phyloP scores from a whole-genome alignment of 352 stramenopile genomes.

The Phytopythium mirpurense region DNA sequence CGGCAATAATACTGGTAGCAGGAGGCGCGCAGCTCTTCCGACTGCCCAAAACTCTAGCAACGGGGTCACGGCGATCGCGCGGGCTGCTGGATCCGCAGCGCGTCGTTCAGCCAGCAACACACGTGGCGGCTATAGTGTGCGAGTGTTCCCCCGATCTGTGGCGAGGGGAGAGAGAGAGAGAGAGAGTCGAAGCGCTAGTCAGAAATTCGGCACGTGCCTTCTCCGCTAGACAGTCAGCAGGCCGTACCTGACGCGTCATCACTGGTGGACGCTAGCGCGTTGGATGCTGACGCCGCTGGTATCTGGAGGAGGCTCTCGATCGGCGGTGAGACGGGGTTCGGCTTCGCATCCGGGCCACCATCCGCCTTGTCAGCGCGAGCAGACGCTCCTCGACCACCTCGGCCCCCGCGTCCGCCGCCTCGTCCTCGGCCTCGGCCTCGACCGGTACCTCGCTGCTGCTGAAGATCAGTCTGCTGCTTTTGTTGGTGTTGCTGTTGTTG shows the following conservation, averaged over 20 bases:
- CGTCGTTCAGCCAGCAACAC: not conserved
- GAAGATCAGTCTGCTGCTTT: not conserved
- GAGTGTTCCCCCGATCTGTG: not conserved
- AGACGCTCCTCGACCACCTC: slow-evolving; percentile 8
- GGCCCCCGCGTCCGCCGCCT: slow-evolving; percentile 6
- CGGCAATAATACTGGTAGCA: not conserved
- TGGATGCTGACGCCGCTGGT: slow-evolving; percentile 7
- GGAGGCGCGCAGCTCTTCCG: not conserved
- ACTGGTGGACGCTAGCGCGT: slow-evolving; percentile 3
- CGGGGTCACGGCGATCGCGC: not conserved
- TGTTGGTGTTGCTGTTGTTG: slow-evolving; percentile 19
- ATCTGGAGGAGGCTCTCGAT: slow-evolving; percentile 32
- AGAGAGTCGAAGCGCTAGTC: too few species aligned
- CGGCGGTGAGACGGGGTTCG: slow-evolving; percentile 17
- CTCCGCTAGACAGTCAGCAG: not conserved
- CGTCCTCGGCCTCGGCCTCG: slow-evolving; percentile 7
- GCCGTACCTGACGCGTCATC: slow-evolving; percentile 4
- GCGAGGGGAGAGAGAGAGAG: not conserved
- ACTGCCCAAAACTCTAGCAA: not conserved
- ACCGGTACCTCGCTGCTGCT: slow-evolving; percentile 8
- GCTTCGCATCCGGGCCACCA: slow-evolving; percentile 20
- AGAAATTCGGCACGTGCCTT: not conserved
- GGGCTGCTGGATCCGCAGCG: not conserved
- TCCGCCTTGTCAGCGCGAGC: slow-evolving; percentile 22
- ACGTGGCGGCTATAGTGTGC: not conserved